Evolutionary conservation across 2,329 filamentous ascomycete genomes (phyloP), one percentile per base, ranked within the genome.

Genomic region (Aspergillus aculeatus): DNA sequence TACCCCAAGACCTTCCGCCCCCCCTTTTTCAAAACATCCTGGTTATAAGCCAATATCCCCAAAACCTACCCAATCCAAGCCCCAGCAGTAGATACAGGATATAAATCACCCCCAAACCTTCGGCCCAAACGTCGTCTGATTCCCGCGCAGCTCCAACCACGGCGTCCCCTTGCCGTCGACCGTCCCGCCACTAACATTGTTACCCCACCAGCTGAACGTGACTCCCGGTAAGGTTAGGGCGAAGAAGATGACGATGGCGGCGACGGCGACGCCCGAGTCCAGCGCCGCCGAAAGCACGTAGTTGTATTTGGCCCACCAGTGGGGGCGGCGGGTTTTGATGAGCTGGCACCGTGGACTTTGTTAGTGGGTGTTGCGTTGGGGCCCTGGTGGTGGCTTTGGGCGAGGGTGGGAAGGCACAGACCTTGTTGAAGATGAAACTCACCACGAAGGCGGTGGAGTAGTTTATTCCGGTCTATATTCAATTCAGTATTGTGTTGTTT

Each of bases 231-330:
- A 75, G 23, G 70, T 69, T 54, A 76, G 65, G 9, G 65, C 66
- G 56, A 77, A 75, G 64, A 77, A 75, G 26, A 75, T 75, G 16
- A 77, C 62, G 24, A 77, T 69, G 1, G 70, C 70, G 1, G 73
- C 70, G 16, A 77, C 66, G 16, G 74, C 75, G 16, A 74, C 66
- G 2, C 72, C 75, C 0, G 68, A 68, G 51, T 73, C 71, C 10
- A 76, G 65, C 1, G 73, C 73, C 12, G 74, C 73, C 1, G 73
- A 74, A 2, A 77, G 64, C 12, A 76, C 71, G 58, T 76, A 77
- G 53, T 75, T 68, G 50, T 68, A 68, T 51, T 67, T 66, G 47
- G 64, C 63, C 66, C 66, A 68, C 65, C 65, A 66, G 16, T 62
- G 59, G 2, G 65, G 56, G 32, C 56, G 63, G 4, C 61, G 64